These are phyloP conservation scores for Micractinium conductrix DNA, from an alignment of 139 green algal species.

Conservation along the genomic window DNA sequence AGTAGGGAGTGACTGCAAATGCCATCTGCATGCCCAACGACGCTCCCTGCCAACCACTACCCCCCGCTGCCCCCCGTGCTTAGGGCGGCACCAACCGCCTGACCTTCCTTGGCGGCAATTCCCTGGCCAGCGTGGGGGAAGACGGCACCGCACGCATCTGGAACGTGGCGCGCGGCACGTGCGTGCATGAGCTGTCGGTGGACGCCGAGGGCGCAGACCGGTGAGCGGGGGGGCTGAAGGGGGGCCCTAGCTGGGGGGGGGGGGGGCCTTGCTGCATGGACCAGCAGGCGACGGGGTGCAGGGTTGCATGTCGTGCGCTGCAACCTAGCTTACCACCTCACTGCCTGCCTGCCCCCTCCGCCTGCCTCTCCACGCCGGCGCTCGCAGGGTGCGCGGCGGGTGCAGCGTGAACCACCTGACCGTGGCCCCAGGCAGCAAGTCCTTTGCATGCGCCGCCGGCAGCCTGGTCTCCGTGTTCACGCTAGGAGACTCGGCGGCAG, in stretches of 20 bases:
- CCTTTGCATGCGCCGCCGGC: constrained; percentile 40
- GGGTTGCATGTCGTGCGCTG: no score
- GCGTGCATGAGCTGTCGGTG: constrained; percentile 22
- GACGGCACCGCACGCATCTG: constrained; percentile 34
- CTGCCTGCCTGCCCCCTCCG: background rate
- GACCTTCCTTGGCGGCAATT: constrained; percentile 31
- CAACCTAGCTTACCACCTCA: background rate
- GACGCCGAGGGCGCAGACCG: constrained; percentile 35
- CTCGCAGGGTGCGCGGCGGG: background rate
- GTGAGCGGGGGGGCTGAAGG: background rate
- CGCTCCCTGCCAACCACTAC: no score
- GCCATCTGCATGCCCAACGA: no score
- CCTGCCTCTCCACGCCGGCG: background rate
- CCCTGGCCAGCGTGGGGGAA: constrained; percentile 33
- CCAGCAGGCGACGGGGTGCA: no score
- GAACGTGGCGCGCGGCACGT: constrained; percentile 17
- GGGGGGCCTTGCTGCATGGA: no score
- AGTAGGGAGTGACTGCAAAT: no score
- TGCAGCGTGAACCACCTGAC: constrained; percentile 39
- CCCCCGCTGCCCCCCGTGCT: no score
- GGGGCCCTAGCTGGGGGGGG: background rate
- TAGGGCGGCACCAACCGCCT: constrained; percentile 39
- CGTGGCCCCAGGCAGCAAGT: background rate
- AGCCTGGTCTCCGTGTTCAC: constrained; percentile 16
- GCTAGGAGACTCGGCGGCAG: background rate